Evolutionary conservation across 768 basidiomycete species (phyloP).

Genomic region (Obba rivulosa): DNA sequence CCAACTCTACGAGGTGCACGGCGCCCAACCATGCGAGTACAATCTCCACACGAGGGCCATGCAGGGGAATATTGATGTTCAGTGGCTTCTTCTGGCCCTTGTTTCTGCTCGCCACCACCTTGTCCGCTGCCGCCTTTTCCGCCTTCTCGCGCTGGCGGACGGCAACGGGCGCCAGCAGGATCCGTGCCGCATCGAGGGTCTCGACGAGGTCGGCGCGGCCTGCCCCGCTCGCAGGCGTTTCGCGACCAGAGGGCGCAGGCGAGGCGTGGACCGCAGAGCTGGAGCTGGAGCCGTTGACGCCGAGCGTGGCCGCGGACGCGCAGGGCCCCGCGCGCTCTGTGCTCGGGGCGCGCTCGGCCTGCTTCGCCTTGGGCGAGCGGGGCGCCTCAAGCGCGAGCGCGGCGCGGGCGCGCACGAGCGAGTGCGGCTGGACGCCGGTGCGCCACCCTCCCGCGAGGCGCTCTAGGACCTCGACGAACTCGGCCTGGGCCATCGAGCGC

Average conservation of each 20-base stretch:
- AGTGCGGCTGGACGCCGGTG: conserved; percentile 57
- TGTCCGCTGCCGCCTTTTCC: conserved; percentile 48
- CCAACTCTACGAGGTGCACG: conserved; percentile 72
- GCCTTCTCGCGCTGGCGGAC: conserved; percentile 57
- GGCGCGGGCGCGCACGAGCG: conserved; percentile 29
- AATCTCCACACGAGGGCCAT: conserved; percentile 83
- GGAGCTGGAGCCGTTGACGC: conserved; percentile 25
- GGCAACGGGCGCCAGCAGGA: conserved; percentile 66
- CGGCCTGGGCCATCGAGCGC: conserved; percentile 84
- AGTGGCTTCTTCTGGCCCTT: conserved; percentile 49
- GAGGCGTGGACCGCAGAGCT: conserved; percentile 17
- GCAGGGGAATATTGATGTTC: conserved; percentile 76
- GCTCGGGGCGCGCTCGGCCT: conserved; percentile 17
- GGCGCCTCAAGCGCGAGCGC: conserved; percentile 40
- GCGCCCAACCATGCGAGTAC: conserved; percentile 83
- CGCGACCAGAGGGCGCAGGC: conserved; percentile 13
- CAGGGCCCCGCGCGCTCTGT: conserved; percentile 16
- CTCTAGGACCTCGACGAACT: conserved; percentile 82
- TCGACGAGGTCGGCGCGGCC: conserved; percentile 40
- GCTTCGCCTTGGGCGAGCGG: conserved; percentile 23
- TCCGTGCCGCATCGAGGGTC: conserved; percentile 62
- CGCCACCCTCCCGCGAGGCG: conserved; percentile 76
- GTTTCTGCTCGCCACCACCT: conserved; percentile 27
- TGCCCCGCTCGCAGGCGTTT: conserved; percentile 14
- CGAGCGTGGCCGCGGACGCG: conserved; percentile 22